Evolutionary conservation across 2,329 filamentous ascomycete genomes (phyloP).

Genomic region (Aurifilum marmelostoma): DNA sequence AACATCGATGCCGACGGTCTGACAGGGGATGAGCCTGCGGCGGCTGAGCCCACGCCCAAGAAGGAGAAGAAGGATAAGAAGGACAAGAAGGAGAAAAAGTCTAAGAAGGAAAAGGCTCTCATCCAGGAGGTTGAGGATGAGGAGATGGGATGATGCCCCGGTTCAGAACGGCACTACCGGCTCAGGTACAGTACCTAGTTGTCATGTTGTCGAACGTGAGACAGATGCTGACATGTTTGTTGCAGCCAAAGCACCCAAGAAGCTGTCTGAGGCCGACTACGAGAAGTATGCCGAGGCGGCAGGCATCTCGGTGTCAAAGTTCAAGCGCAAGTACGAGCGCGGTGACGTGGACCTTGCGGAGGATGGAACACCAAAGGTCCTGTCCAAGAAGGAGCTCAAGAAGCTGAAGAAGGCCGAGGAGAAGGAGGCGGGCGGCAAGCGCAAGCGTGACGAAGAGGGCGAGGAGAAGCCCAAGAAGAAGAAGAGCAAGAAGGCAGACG

Average conservation of each 20-base stretch:
- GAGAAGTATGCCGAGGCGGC: constrained; percentile 65
- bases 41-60: constrained; percentile 36
- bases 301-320: constrained; percentile 74
- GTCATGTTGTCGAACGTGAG: constrained; percentile 36
- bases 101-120: constrained; percentile 48
- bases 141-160: constrained; percentile 34
- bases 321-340: constrained; percentile 76
- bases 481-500: constrained; percentile 39
- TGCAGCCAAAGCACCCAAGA: constrained; percentile 40
- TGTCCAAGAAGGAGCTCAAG: constrained; percentile 78
- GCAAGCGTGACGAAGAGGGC: constrained; percentile 68
- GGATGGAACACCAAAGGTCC: constrained; percentile 67
- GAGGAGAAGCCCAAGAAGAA: constrained; percentile 64
- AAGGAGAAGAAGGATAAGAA: constrained; percentile 40
- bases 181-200: constrained; percentile 21
- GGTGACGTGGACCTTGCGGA: constrained; percentile 71
- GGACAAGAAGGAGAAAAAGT: constrained; percentile 43
- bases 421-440: constrained; percentile 69
- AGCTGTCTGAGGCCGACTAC: constrained; percentile 60
- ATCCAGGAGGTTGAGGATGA: constrained; percentile 45
- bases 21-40: constrained; percentile 66
- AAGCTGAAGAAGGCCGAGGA: constrained; percentile 67
- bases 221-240: constrained; percentile 24
- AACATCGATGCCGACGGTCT: constrained; percentile 92
- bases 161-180: constrained; percentile 24